Percentiles rank a stretch among this genome's conserved stretches.
phyloP scores from a whole-genome alignment of 1,284 basidiomycete genomes.

The Heimioporus retisporus region DNA sequence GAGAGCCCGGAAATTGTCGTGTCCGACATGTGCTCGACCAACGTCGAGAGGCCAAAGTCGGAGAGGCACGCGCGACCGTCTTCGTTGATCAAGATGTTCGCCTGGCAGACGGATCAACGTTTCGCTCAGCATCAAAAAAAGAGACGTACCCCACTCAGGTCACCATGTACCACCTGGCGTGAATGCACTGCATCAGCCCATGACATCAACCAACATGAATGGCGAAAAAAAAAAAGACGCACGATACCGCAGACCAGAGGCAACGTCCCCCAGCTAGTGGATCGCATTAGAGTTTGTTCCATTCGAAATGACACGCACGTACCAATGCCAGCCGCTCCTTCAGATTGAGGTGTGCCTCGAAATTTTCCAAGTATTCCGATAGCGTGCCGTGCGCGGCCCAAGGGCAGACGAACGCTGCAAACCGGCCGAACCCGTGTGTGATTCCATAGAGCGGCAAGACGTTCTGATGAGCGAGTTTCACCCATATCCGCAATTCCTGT shows the following conservation, averaged over 20 bases:
- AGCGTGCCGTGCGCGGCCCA: slow-evolving; percentile 60
- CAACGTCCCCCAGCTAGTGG: slow-evolving; percentile 33
- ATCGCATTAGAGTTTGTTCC: background rate
- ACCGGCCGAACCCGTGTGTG: slow-evolving; percentile 51
- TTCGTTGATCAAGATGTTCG: slow-evolving; percentile 45
- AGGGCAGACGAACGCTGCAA: slow-evolving; percentile 57
- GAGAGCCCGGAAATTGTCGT: slow-evolving; percentile 27
- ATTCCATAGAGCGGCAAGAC: slow-evolving; percentile 53
- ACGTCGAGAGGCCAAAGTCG: slow-evolving; percentile 42
- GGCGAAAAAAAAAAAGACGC: background rate
- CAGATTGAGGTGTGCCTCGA: slow-evolving; percentile 19
- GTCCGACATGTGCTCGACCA: slow-evolving; percentile 38
- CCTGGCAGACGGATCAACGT: slow-evolving; percentile 15
- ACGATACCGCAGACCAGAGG: slow-evolving; percentile 36
- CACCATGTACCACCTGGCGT: slow-evolving; percentile 33
- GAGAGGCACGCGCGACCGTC: slow-evolving; percentile 31
- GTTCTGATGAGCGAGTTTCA: slow-evolving; percentile 50
- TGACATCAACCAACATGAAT: background rate
- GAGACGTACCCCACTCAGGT: slow-evolving; percentile 37
- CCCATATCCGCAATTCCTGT: slow-evolving; percentile 55
- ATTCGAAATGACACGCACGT: background rate
- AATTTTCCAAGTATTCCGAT: slow-evolving; percentile 53
- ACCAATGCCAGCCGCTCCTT: slow-evolving; percentile 30
- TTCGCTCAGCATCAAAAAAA: background rate
- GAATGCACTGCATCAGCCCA: slow-evolving; percentile 32